Conservation (phyloP, 805 yeast species). For the Nakazawaea ernobii region DNA sequence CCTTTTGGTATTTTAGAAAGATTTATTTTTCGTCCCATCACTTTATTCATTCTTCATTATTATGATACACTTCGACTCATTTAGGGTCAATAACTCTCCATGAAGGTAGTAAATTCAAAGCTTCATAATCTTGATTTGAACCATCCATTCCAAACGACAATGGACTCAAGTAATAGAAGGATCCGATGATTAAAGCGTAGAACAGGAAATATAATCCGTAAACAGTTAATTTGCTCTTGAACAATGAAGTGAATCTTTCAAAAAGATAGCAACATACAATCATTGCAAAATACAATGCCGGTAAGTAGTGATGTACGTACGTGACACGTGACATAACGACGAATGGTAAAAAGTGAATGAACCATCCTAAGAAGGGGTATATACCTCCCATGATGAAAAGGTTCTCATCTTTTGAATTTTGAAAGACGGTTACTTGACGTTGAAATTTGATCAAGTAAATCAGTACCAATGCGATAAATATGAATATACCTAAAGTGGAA, state of each 20-base stretch:
- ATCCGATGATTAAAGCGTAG: slow-evolving; percentile 47
- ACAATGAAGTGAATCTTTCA: slow-evolving; percentile 29
- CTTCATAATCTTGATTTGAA: slow-evolving; percentile 36
- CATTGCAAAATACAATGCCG: slow-evolving; percentile 80
- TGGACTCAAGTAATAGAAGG: slow-evolving; percentile 58
- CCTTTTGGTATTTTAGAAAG: background rate
- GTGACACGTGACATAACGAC: slow-evolving; percentile 82
- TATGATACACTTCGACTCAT: background rate
- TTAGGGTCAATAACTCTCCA: slow-evolving; percentile 40
- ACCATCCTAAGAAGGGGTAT: slow-evolving; percentile 79
- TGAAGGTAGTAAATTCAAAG: slow-evolving; percentile 47
- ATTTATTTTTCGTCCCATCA: background rate
- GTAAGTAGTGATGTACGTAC: slow-evolving; percentile 80
- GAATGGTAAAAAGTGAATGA: slow-evolving; percentile 71
- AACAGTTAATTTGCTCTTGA: slow-evolving; percentile 20
- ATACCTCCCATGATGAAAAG: slow-evolving; percentile 59
- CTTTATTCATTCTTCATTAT: background rate
- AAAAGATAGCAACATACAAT: slow-evolving; percentile 61
- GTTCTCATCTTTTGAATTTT: slow-evolving; percentile 21
- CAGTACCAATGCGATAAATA: slow-evolving; percentile 41
- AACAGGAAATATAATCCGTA: slow-evolving; percentile 34
- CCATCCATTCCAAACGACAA: slow-evolving; percentile 80
- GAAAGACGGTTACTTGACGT: slow-evolving; percentile 67
- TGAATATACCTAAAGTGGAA: slow-evolving; percentile 54
- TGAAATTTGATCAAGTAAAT: slow-evolving; percentile 68